A percentile compares a stretch with the other conserved stretches of the same genome.
Evolutionary conservation across 163 green algal species (phyloP).

Genomic region (Scenedesmus sp.): DNA sequence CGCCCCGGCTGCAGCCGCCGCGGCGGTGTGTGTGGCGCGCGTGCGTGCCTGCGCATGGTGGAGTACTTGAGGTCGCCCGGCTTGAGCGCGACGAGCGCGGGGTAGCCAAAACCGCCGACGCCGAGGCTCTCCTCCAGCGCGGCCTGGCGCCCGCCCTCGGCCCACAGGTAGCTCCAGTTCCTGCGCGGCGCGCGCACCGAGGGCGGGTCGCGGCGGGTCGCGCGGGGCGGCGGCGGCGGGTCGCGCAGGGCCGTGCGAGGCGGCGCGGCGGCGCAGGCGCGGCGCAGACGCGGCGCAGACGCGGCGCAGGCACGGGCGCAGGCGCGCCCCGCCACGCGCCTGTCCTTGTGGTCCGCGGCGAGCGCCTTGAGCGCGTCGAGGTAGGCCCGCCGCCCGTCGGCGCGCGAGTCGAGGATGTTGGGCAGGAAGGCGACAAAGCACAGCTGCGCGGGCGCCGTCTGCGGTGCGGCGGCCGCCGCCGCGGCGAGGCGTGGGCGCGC

Average conservation of each 20-base stretch:
- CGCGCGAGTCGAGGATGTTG: slow-evolving; percentile 90
- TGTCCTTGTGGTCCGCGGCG: slow-evolving; percentile 76
- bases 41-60: slow-evolving; percentile 42
- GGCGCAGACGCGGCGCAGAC: no score
- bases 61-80: slow-evolving; percentile 79
- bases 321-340: background rate
- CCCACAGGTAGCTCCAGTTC: slow-evolving; percentile 86
- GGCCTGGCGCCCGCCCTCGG: slow-evolving; percentile 71
- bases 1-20: no score
- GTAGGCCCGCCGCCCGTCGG: slow-evolving; percentile 67
- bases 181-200: no score
- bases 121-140: slow-evolving; percentile 78
- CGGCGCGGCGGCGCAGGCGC: no score
- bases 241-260: no score
- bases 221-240: no score
- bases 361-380: slow-evolving; percentile 72
- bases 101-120: slow-evolving; percentile 85
- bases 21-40: background rate
- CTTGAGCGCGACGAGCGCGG: slow-evolving; percentile 84
- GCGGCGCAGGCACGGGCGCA: no score
- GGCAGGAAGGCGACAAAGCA: slow-evolving; percentile 92
- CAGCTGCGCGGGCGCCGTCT: slow-evolving; percentile 65
- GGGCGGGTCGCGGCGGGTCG: no score
- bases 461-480: no score
- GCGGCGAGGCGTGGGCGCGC: no score